Conservation (phyloP, 2,329 filamentous ascomycete species). For the Beauveria bassiana region DNA sequence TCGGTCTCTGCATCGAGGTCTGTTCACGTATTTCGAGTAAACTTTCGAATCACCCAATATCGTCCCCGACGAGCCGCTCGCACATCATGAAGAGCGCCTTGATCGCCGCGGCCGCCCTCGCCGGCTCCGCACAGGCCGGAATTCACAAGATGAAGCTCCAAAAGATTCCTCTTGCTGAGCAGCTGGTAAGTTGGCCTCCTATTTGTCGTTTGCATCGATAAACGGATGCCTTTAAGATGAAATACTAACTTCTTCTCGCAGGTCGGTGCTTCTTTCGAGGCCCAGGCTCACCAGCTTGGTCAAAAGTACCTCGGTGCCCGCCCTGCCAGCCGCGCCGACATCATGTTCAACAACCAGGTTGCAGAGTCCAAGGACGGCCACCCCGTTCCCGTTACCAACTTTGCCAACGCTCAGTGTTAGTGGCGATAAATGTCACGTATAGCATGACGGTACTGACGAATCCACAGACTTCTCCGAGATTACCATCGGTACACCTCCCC, state of each 20-base stretch:
- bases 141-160: slow-evolving; percentile 96
- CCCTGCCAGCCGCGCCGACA: slow-evolving; percentile 60
- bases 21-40: neutral
- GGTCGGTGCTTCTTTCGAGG: slow-evolving; percentile 71
- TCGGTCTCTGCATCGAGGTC: slow-evolving; percentile 7
- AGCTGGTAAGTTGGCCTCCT: slow-evolving; percentile 60
- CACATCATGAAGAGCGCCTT: slow-evolving; percentile 77
- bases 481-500: slow-evolving; percentile 80
- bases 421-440: slow-evolving; percentile 12
- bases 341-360: slow-evolving; percentile 71
- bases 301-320: slow-evolving; percentile 92
- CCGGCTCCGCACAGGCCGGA: slow-evolving; percentile 75
- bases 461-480: slow-evolving; percentile 90
- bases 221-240: neutral
- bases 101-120: slow-evolving; percentile 72
- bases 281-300: slow-evolving; percentile 72
- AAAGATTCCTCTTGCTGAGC: slow-evolving; percentile 87
- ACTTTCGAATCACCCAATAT: neutral
- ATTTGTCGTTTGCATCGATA: neutral
- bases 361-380: slow-evolving; percentile 61
- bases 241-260: slow-evolving; percentile 26
- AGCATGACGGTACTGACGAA: slow-evolving; percentile 14
- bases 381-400: slow-evolving; percentile 88
- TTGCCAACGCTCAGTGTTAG: slow-evolving; percentile 97
- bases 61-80: slow-evolving; percentile 5